A percentile compares a stretch with the other conserved stretches of the same genome.
Evolutionary conservation across 2,329 filamentous ascomycete species (phyloP).

Genomic region (Tolypocladium tundrense): DNA sequence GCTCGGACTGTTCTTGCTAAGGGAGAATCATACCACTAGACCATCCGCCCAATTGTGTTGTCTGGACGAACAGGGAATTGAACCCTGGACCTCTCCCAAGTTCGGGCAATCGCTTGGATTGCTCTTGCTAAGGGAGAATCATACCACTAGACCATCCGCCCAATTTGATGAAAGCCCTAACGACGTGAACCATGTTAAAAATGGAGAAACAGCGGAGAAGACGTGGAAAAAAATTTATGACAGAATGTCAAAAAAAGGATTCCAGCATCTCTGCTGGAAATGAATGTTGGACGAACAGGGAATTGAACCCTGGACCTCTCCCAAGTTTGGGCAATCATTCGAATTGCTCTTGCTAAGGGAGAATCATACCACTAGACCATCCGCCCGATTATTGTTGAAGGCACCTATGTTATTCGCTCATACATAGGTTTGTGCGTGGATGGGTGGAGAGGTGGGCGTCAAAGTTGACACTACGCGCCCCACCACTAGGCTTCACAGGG

Average conservation of each 20-base stretch:
- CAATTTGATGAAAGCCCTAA: background rate
- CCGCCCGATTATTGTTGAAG: slow-evolving; percentile 4
- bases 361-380: slow-evolving; percentile 14
- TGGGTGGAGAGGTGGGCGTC: background rate
- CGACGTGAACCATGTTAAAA: background rate
- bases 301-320: slow-evolving; percentile 24
- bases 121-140: slow-evolving; percentile 20
- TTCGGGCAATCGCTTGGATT: slow-evolving; percentile 9
- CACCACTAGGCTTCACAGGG: background rate
- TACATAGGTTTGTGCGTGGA: background rate
- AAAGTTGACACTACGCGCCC: background rate
- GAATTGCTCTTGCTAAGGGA: slow-evolving; percentile 9
- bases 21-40: slow-evolving; percentile 24
- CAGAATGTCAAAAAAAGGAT: background rate
- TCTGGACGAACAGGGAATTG: slow-evolving; percentile 23
- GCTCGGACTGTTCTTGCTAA: slow-evolving; percentile 14
- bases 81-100: slow-evolving; percentile 23
- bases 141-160: slow-evolving; percentile 12
- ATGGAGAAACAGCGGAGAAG: background rate
- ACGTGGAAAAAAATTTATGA: slow-evolving; percentile 5
- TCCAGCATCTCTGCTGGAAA: background rate
- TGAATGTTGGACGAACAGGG: slow-evolving; percentile 18
- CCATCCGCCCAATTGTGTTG: slow-evolving; percentile 15
- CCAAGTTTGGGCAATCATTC: slow-evolving; percentile 11
- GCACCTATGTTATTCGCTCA: background rate